phyloP scores from a whole-genome alignment of 2,329 filamentous ascomycete species.

The Orbilia javanica region DNA sequence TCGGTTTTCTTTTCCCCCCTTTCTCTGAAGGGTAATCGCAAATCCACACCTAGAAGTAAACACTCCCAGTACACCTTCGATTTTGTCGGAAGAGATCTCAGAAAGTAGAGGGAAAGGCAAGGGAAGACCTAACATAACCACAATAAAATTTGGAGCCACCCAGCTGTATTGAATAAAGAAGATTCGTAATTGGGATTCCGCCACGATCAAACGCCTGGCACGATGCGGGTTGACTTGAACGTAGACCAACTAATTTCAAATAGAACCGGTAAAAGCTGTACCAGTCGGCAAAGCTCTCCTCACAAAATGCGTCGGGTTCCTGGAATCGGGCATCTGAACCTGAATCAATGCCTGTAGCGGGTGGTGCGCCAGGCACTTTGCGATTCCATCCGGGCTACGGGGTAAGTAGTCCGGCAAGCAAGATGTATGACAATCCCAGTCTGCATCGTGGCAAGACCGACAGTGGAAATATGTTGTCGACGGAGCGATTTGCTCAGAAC shows the following conservation, averaged over 20 bases:
- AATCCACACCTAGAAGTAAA: constrained; percentile 1
- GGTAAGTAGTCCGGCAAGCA: constrained; percentile 33
- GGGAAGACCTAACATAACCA: neutral
- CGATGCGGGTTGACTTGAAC: neutral
- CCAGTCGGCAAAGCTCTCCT: constrained; percentile 29
- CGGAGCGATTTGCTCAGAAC: constrained; percentile 38
- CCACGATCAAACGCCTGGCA: neutral
- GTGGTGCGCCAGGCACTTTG: constrained; percentile 45
- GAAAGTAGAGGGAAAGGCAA: neutral
- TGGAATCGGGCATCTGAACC: constrained; percentile 47
- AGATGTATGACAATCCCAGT: constrained; percentile 48
- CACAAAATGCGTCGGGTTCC: constrained; percentile 48
- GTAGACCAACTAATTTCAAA: neutral
- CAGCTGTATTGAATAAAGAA: constrained; percentile 7
- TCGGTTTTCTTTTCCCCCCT: too few species aligned
- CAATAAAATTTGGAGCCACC: neutral
- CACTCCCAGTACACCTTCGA: neutral
- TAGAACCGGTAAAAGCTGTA: constrained; percentile 6
- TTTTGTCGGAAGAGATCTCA: constrained; percentile 15
- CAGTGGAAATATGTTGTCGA: constrained; percentile 53
- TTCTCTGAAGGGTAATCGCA: neutral
- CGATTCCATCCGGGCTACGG: constrained; percentile 24
- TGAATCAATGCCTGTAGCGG: constrained; percentile 48
- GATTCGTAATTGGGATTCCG: constrained; percentile 7
- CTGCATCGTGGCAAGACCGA: constrained; percentile 37